Evolutionary conservation across 2,329 filamentous ascomycete species (phyloP), one percentile per base, ranked within the genome.

Genomic region (Chaetomiaceae sp.): DNA sequence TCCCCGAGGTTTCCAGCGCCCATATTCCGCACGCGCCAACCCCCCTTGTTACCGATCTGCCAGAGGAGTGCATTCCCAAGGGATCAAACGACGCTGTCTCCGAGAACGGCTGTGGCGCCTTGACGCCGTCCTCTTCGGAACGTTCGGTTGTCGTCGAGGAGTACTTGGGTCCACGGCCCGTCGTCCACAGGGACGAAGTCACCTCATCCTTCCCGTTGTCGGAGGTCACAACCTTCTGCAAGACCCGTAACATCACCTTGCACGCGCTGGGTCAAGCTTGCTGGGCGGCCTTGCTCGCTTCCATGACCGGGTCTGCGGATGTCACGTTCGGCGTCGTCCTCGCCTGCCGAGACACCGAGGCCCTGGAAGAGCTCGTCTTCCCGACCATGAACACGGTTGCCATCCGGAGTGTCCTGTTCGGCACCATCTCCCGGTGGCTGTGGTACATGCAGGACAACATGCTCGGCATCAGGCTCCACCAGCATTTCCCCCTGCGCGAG

Each of bases 331-430:
- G 92, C 1, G 81, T 89, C 0, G 86, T 96, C 1, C 75, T 96
- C 12, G 91, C 90, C 0, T 91, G 92, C 15, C 81, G 92, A n/a
- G 89, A 94, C 53, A 83, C 82, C 9, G 84, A 88, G 42, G 78
- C 81, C 15, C 80, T 83, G 0, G 80, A 87, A 39, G 69, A 80
- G 23, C 69, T 92, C 12, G 76, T 91, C 65, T 96, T 96, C 63
- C 92, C 91, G 0, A 89, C 88, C 0, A 96, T 96, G 88, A 96
- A 95, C 64, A 96, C 91, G 0, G 84, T 96, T 0, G 81, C 87
- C 0, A 75, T 95, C 7, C 79, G 91, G 11, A 80, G 80, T 1
- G 76, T 91, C 3, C 67, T 96, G 2, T 87, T 94, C 61, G 89
- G 89, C 1, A 83, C 77, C 0, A 71, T 80, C 0, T 59, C 68